Evolutionary conservation across 345 rosid genomes (phyloP).

Genomic region (Hibiscus tridactylites): DNA sequence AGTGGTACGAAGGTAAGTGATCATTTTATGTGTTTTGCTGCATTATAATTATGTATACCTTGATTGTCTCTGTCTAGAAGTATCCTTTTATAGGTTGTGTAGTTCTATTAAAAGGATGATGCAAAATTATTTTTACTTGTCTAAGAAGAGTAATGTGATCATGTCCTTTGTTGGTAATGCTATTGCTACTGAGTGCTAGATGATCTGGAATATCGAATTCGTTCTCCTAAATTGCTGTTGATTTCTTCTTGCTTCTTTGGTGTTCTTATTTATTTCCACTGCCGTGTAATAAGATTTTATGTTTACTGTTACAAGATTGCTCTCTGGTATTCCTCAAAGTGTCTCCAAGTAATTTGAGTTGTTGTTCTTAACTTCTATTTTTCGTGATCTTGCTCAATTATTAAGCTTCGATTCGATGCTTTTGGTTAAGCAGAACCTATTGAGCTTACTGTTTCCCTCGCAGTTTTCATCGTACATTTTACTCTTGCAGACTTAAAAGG

Average conservation of each 20-base stretch:
- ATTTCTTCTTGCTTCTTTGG: not conserved
- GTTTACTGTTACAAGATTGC: not conserved
- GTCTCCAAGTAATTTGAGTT: not conserved
- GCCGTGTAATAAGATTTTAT: not conserved
- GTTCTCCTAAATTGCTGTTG: not conserved
- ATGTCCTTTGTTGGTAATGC: not conserved
- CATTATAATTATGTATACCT: too few relatives aligned
- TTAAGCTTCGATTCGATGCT: not conserved
- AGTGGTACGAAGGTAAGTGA: slow-evolving; percentile 34
- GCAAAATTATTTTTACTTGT: too few relatives aligned
- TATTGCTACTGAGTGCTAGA: not conserved
- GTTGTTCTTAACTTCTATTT: not conserved
- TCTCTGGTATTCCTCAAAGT: not conserved
- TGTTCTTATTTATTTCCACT: not conserved
- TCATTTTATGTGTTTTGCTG: not conserved
- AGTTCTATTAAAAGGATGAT: not conserved
- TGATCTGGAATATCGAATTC: not conserved
- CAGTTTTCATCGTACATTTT: not conserved
- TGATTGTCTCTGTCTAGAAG: not conserved
- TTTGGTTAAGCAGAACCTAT: not conserved
- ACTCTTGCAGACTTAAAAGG: slow-evolving; percentile 38
- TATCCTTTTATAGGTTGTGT: not conserved
- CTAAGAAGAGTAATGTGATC: not conserved
- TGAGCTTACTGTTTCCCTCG: not conserved
- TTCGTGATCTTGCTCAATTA: not conserved